Percentiles rank a stretch among this genome's conserved stretches.
Evolutionary conservation across 768 basidiomycete genomes (phyloP).

Genomic region (Calvatia gigantea): DNA sequence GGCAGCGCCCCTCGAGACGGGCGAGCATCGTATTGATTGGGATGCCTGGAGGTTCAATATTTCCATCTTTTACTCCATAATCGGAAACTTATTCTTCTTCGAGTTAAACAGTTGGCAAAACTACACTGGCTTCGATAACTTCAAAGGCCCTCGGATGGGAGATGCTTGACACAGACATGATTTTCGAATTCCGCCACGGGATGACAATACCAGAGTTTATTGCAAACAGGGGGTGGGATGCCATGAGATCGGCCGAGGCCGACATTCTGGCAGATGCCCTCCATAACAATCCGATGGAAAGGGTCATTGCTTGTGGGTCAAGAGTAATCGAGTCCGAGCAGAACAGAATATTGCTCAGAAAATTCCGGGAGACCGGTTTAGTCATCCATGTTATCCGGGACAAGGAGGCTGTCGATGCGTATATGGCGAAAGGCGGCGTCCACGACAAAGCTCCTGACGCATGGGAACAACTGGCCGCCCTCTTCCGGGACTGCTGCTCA

Average conservation of each 20-base stretch:
- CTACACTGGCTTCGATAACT: constrained; percentile 64
- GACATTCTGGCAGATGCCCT: constrained; percentile 55
- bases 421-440: constrained; percentile 52
- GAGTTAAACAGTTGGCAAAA: constrained; percentile 54
- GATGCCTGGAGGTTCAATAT: constrained; percentile 59
- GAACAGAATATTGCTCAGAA: constrained; percentile 55
- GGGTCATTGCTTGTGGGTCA: constrained; percentile 73
- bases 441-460: constrained; percentile 68
- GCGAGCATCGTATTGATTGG: constrained; percentile 60
- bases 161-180: constrained; percentile 61
- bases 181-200: constrained; percentile 47
- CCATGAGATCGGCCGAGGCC: constrained; percentile 69
- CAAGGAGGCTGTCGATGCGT: constrained; percentile 62
- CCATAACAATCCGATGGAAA: constrained; percentile 41
- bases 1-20: constrained; percentile 14
- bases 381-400: constrained; percentile 78
- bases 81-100: not conserved
- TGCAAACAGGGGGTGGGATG: constrained; percentile 58
- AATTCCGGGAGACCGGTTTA: constrained; percentile 47
- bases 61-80: not conserved
- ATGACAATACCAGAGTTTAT: constrained; percentile 56
- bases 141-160: constrained; percentile 56
- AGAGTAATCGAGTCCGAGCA: constrained; percentile 70
- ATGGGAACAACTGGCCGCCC: constrained; percentile 57
- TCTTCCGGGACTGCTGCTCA: constrained; percentile 61